phyloP scores from a whole-genome alignment of 176 grass and related monocot species.

The Chrysopogon serrulatus region DNA sequence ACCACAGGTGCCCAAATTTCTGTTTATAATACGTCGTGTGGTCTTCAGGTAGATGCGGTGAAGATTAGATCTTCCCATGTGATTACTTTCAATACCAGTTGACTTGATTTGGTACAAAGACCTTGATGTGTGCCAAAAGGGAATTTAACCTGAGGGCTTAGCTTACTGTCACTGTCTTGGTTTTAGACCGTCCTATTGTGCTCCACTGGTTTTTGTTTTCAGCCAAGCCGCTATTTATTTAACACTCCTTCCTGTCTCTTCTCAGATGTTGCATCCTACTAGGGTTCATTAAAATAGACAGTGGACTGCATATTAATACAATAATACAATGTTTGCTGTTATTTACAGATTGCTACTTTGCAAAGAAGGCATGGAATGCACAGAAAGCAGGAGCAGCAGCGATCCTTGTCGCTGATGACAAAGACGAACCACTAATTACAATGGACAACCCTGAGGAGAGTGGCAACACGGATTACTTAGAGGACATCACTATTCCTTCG shows the following conservation, averaged over 20 bases:
- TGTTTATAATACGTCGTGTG: not conserved
- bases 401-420: conserved; percentile 85
- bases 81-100: not conserved
- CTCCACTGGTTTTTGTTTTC: not conserved
- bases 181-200: not conserved
- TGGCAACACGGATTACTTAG: conserved; percentile 47
- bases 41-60: not conserved
- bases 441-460: conserved; percentile 85
- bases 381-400: conserved; percentile 84
- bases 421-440: conserved; percentile 82
- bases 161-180: not conserved
- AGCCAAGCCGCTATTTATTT: not conserved
- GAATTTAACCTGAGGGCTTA: not conserved
- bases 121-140: not conserved
- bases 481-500: conserved; percentile 79
- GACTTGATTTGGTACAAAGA: not conserved
- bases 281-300: not conserved
- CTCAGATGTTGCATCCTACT: not conserved
- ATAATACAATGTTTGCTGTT: not conserved
- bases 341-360: conserved; percentile 75
- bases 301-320: not conserved
- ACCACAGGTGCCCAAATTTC: not conserved
- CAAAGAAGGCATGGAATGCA: conserved; percentile 88
- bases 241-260: conserved; percentile 1
- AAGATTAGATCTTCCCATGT: conserved; percentile 14